Evolutionary conservation across 108 stramenopile species (phyloP), one percentile per base, ranked within the genome.

Genomic region (Skeletonema grethae): DNA sequence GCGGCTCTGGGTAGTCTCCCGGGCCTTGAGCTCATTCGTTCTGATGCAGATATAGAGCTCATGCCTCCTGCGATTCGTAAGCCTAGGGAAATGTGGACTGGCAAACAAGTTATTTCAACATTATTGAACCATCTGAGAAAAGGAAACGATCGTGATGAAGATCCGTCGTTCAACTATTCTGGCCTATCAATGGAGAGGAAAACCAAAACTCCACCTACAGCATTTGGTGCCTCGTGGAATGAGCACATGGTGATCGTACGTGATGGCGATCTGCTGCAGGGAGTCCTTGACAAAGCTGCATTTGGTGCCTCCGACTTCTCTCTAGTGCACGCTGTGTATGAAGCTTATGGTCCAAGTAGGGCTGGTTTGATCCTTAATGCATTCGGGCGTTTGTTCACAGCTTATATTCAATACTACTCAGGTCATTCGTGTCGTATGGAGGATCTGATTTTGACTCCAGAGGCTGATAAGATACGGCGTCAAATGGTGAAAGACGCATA

Each of bases 381-480:
- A 0, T 71, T 99, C 9, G 97, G 97, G 5, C 81, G 98, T n/a
- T 85, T 99, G 11, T 96, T 99, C 69, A 99, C 99, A 5, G 92
- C 91, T 1, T 97, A 93, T 69, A 65, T 98, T 62, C 97, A 97
- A 63, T 87, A 93, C 77, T 97, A 87, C 65, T 92, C 97, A 12
- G 98, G 97, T 0, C 97, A 99, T 76, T 97, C 97, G 13, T 99
- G 99, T 76, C 81, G 96, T 50, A 94, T 99, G 82, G 98, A 98
- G 62, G 99, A 99, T 86, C 85, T 99, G 4, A 81, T 97, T 36
- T 72, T 99, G 53, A 97, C 91, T 12, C 82, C 70, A 11, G 80
- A 78, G 58, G 96, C 97, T 7, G 99, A 99, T 59, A 70, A 65
- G 39, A 80, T 73, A 20, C 86, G 98, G 7, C 75, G 82, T 7